phyloP scores from a whole-genome alignment of 345 rosid genomes.

The Eutrema heterophyllum region DNA sequence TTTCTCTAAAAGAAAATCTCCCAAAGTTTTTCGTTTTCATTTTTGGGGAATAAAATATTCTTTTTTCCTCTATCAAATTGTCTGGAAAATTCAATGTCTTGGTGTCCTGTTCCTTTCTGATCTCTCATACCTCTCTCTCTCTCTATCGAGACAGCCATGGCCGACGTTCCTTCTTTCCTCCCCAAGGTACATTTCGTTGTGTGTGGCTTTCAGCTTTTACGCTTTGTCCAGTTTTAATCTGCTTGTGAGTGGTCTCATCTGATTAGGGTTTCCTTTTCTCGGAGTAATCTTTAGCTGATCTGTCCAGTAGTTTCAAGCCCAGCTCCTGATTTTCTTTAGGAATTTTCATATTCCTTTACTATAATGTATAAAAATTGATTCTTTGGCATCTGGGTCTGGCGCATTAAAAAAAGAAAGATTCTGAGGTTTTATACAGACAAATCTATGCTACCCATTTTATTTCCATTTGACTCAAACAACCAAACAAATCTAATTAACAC shows the following conservation, averaged over 20 bases:
- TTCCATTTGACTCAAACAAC: not conserved
- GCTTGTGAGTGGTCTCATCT: conserved; percentile 29
- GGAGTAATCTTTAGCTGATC: not conserved
- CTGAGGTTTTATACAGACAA: not conserved
- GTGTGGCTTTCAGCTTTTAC: not conserved
- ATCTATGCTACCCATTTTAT: not conserved
- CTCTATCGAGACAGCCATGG: conserved; percentile 39
- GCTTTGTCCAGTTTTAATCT: not conserved
- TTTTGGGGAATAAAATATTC: not conserved
- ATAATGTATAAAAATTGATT: not conserved
- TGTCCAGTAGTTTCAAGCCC: not conserved
- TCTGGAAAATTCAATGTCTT: conserved; percentile 43
- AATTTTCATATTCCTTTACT: not conserved
- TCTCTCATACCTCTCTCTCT: conserved; percentile 18
- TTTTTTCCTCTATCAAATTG: not conserved
- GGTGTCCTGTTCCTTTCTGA: conserved; percentile 16
- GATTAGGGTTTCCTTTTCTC: conserved; percentile 1
- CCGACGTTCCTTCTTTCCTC: conserved; percentile 60
- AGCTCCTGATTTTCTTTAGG: not conserved
- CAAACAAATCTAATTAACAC: not conserved
- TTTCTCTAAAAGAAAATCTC: conserved; percentile 9
- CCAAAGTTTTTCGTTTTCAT: not conserved
- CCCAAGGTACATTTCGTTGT: conserved; percentile 45
- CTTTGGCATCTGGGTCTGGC: not conserved
- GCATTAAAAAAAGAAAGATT: not conserved